A percentile compares a stretch with the other conserved stretches of the same genome.
Evolutionary conservation across 2,329 filamentous ascomycete species (phyloP).

Genomic region (Curvularia sp.): DNA sequence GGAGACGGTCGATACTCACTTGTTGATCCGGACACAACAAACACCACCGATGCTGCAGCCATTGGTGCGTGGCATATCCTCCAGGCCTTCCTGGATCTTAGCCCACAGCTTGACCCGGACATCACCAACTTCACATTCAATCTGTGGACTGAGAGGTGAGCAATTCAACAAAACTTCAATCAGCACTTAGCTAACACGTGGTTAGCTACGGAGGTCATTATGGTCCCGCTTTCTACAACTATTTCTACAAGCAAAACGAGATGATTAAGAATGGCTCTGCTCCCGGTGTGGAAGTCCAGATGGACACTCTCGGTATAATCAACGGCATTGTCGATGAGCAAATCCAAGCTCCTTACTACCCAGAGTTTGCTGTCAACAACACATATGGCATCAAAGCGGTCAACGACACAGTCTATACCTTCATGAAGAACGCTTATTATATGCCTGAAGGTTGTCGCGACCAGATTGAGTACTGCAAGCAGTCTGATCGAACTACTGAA

Average conservation of each 20-base stretch:
- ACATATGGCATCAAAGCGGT: constrained; percentile 61
- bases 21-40: constrained; percentile 39
- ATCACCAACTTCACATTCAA: constrained; percentile 61
- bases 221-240: constrained; percentile 62
- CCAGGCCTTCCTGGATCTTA: constrained; percentile 46
- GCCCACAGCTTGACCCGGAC: constrained; percentile 55
- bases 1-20: constrained; percentile 40
- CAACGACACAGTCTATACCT: constrained; percentile 56
- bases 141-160: constrained; percentile 55
- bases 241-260: constrained; percentile 64
- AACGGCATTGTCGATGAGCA: constrained; percentile 63
- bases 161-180: neutral
- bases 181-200: neutral
- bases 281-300: constrained; percentile 58
- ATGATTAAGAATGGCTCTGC: constrained; percentile 57
- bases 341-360: constrained; percentile 56
- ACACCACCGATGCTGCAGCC: constrained; percentile 46
- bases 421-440: constrained; percentile 55
- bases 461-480: constrained; percentile 56
- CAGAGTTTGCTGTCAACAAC: constrained; percentile 62
- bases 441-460: constrained; percentile 61
- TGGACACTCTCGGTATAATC: constrained; percentile 62
- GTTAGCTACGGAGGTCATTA: constrained; percentile 55
- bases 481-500: constrained; percentile 32
- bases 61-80: constrained; percentile 48